Conservation (phyloP, 257 asterid genomes). For the Plectranthus barbatus region DNA sequence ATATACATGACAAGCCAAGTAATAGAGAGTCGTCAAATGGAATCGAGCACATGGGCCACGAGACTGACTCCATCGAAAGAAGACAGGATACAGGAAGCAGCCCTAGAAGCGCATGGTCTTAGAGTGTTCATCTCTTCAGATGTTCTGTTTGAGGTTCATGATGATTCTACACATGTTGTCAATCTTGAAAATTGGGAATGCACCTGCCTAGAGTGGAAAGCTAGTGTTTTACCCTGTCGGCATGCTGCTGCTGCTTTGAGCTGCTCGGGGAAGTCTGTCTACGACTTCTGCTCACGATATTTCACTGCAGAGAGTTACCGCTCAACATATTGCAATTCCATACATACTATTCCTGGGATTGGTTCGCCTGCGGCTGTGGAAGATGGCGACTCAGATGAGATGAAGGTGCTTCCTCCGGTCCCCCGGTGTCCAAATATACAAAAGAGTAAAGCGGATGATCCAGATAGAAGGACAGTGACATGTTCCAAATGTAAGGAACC, state of each 20-base stretch:
- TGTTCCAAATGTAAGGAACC: slow-evolving; percentile 83
- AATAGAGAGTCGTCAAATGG: slow-evolving; percentile 40
- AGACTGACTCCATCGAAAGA: slow-evolving; percentile 71
- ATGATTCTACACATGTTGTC: slow-evolving; percentile 71
- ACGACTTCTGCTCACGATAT: slow-evolving; percentile 56
- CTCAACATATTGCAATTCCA: slow-evolving; percentile 38
- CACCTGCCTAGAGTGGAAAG: slow-evolving; percentile 78
- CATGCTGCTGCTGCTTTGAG: slow-evolving; percentile 72
- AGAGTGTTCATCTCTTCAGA: slow-evolving; percentile 73
- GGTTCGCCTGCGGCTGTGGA: slow-evolving; percentile 33
- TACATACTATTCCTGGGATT: slow-evolving; percentile 43
- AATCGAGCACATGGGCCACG: slow-evolving; percentile 44
- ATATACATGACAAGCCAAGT: slow-evolving; percentile 40
- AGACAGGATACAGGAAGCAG: slow-evolving; percentile 46
- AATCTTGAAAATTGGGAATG: slow-evolving; percentile 59
- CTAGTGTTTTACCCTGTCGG: slow-evolving; percentile 57
- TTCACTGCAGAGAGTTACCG: slow-evolving; percentile 51
- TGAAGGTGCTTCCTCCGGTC: slow-evolving; percentile 66
- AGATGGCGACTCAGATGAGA: slow-evolving; percentile 31
- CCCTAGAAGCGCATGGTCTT: slow-evolving; percentile 41
- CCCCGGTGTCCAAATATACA: slow-evolving; percentile 25
- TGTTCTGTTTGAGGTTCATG: slow-evolving; percentile 75
- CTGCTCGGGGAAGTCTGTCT: slow-evolving; percentile 36
- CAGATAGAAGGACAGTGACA: slow-evolving; percentile 73
- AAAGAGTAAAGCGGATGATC: slow-evolving; percentile 42